A percentile compares a stretch with the other conserved stretches of the same genome.
Conservation (phyloP, 345 rosid species). For the Raphanus raphanistrum region DNA sequence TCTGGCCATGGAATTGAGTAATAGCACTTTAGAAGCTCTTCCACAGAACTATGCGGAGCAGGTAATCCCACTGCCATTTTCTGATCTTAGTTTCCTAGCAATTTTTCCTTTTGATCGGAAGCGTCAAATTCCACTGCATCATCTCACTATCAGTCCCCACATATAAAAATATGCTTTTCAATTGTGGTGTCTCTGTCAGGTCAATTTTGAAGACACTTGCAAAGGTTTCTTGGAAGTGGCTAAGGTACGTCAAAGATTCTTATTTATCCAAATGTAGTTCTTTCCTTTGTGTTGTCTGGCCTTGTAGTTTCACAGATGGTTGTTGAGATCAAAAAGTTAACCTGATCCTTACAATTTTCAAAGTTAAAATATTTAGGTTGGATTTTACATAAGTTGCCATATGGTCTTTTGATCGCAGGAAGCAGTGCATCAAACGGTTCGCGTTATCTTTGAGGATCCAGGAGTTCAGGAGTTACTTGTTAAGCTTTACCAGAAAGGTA, state of each 20-base stretch:
- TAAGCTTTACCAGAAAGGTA: conserved; percentile 95
- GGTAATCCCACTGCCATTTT: conserved; percentile 45
- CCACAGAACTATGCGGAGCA: conserved; percentile 97
- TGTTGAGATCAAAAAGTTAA: conserved; percentile 3
- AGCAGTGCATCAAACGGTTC: conserved; percentile 88
- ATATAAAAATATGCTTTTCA: conserved; percentile 1
- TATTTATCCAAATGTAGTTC: neutral
- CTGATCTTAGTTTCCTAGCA: neutral
- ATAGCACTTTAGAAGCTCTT: conserved; percentile 87
- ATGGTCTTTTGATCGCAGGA: conserved; percentile 53
- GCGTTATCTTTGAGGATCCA: conserved; percentile 95
- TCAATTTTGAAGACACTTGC: conserved; percentile 98
- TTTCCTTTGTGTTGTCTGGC: conserved; percentile 1
- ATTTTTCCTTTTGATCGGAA: conserved; percentile 20
- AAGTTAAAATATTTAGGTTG: neutral
- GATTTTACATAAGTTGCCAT: neutral
- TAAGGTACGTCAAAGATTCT: conserved; percentile 54
- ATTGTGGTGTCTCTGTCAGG: conserved; percentile 47
- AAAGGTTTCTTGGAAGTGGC: conserved; percentile 98
- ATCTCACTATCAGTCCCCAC: conserved; percentile 10
- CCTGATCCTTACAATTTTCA: neutral
- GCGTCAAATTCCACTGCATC: conserved; percentile 15
- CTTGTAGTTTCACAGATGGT: conserved; percentile 12
- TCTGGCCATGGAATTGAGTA: conserved; percentile 96
- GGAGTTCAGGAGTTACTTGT: conserved; percentile 93